A percentile compares a stretch with the other conserved stretches of the same genome.
These are phyloP conservation scores for Penicillium sp. DNA, from an alignment of 2,329 filamentous ascomycete genomes.

Conservation along the genomic window DNA sequence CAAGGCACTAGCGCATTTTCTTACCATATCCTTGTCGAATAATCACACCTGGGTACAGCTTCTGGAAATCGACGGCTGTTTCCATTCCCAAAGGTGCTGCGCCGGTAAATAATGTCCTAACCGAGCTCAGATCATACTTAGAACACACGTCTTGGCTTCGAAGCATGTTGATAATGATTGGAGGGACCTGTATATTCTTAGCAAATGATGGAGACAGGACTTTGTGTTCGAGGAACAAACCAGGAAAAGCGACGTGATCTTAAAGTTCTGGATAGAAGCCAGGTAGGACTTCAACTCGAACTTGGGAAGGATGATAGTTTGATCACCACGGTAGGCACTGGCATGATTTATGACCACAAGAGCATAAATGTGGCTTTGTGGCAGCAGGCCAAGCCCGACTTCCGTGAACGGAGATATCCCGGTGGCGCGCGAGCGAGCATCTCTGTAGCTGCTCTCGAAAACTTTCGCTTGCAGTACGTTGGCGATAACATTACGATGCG, in stretches of 20 bases:
- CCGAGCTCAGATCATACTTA: constrained; percentile 71
- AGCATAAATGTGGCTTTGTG: constrained; percentile 80
- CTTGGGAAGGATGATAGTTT: constrained; percentile 67
- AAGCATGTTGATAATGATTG: constrained; percentile 75
- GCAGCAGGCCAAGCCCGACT: constrained; percentile 67
- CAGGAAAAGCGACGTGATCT: constrained; percentile 66
- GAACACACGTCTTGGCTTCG: constrained; percentile 62
- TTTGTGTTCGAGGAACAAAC: constrained; percentile 46
- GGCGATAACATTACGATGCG: constrained; percentile 75
- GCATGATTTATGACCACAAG: constrained; percentile 69
- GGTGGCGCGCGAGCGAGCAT: constrained; percentile 19
- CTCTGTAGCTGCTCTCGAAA: constrained; percentile 48
- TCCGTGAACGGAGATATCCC: constrained; percentile 55
- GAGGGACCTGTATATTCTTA: constrained; percentile 60
- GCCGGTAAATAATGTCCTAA: constrained; percentile 67
- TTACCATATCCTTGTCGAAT: constrained; percentile 72
- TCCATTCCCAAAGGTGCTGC: constrained; percentile 77
- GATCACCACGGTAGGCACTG: constrained; percentile 69
- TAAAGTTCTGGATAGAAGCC: constrained; percentile 64
- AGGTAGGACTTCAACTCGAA: constrained; percentile 72
- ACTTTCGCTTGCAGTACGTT: constrained; percentile 66
- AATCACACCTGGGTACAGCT: constrained; percentile 63
- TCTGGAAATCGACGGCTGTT: constrained; percentile 64
- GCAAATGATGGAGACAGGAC: not conserved
- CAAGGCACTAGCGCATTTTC: constrained; percentile 6